Evolutionary conservation across 2,329 filamentous ascomycete species (phyloP), one percentile per base, ranked within the genome.

Genomic region (Ceratocystis harringtonii): DNA sequence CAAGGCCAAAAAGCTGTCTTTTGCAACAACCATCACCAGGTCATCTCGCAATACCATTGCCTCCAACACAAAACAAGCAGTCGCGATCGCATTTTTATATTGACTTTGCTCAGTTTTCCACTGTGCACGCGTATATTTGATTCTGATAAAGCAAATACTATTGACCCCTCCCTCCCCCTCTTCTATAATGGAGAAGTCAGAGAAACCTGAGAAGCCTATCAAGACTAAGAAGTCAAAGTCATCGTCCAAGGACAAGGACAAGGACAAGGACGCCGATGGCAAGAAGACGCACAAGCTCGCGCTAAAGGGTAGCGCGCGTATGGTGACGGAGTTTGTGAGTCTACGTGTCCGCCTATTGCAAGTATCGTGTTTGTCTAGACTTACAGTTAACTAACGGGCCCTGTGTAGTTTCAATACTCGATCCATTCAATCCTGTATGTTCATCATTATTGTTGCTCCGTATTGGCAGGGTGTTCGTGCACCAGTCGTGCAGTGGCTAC

Each of bases 251-350:
- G 41, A 58, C 36, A 60, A 43, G 48, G 41, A 58, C 36, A 60
- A 66, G 55, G 67, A 70, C 60, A 75, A 75, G 63, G 77, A 80
- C 62, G 85, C 84, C 75, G 83, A 86, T 72, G 91, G 91, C 72
- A 89, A 90, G 70, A 96, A 96, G 77, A 85, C 91, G 68, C 94
- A 99, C 79, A 97, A 96, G 80, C 84, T 99, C 69, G 89, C 92
- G 45, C 81, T 96, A 68, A 92, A 91, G 76, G 90, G 88, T 77
- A 83, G 78, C 70, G 84, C 90, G 48, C 95, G 92, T 76, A 83
- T 95, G 45, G 91, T 97, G 66, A 89, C 92, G 57, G 94, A 99
- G 79, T 99, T 99, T 75, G 91, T 95, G 79, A 75, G 88, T 81
- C 28, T 74, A 85, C 90, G 77, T 75, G 84, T 80, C 28, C 48